phyloP scores from a whole-genome alignment of 1,284 basidiomycete genomes.

The Gomphus bonarii region DNA sequence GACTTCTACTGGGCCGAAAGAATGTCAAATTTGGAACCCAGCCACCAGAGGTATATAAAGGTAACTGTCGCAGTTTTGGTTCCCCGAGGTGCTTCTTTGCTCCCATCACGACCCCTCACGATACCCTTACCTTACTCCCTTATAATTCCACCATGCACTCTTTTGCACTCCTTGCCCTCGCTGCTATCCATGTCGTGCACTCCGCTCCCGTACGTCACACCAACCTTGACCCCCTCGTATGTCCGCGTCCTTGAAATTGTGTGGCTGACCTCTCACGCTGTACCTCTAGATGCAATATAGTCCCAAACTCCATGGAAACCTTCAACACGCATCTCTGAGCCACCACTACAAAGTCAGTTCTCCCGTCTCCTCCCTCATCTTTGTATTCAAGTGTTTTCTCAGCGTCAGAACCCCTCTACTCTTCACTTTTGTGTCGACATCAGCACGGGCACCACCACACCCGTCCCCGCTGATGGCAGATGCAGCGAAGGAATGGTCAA shows the following conservation, averaged over 20 bases:
- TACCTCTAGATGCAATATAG: neutral
- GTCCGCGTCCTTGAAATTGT: neutral
- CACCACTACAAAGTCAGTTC: neutral
- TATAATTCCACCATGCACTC: conserved; percentile 1
- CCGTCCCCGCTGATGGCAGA: neutral
- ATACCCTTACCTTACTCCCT: neutral
- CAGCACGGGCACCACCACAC: neutral
- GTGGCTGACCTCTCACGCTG: neutral
- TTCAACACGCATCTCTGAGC: neutral
- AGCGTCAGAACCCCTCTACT: neutral
- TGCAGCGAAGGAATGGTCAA: neutral
- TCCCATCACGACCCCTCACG: conserved; percentile 3
- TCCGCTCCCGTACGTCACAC: neutral
- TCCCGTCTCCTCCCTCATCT: neutral
- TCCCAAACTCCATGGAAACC: neutral
- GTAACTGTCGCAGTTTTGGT: neutral
- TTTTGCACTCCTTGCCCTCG: neutral
- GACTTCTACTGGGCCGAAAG: neutral
- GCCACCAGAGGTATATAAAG: neutral
- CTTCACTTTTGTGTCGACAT: neutral
- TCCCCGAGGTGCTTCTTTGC: conserved; percentile 1
- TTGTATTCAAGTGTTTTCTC: neutral
- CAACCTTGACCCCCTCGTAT: neutral
- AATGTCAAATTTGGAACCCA: neutral
- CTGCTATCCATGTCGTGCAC: neutral